Base-by-base conservation (phyloP, 345 rosid species). In the Eucalyptus tenuipes region DNA sequence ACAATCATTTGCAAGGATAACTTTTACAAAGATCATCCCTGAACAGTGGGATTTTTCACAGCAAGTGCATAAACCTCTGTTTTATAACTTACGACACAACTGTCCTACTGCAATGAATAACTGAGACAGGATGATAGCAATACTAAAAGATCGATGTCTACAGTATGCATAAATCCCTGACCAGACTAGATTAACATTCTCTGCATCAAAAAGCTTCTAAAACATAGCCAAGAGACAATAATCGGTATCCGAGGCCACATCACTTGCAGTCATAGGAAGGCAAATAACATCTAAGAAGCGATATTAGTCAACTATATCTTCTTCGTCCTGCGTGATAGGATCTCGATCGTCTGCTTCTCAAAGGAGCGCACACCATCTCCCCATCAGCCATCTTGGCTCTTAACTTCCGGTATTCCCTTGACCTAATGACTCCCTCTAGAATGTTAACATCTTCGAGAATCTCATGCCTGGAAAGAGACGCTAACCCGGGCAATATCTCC, bases 361-460 rank as follows among this genome's bases (percentile, higher is more conserved):
- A n/a, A 20, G 89, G 85, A 22, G 88, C 31, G n/a, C 94, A 92
- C 89, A 95, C 91, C 87, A 89, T 93, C 86, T 91, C 94, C 59
- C 88, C 93, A 88, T 86, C 92, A 86, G 84, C 94, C 87, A 89
- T 91, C 89, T 92, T 93, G 53, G 92, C 92, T 88, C 93, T 93
- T 87, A 94, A 91, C 88, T 91, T 95, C 90, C 91, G 92, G 91
- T 96, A 96, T 90, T 96, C 99, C 87, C 96, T 94, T 88, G 99
- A 96, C 91, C 98, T 94, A 88, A 96, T 89, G 86, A 94, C 96
- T 31, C 95, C 97, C 87, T 95, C 95, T 80, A 96, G 89, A 86
- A 95, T 94, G 92, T 92, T 95, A 25, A 96, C 92, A 55, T 96
- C 99, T 91, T 96, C 99, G 4, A 87, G 90, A 37, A 96, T 95